Conservation (phyloP, 2,329 filamentous ascomycete species). For the Aspergillus candidus region DNA sequence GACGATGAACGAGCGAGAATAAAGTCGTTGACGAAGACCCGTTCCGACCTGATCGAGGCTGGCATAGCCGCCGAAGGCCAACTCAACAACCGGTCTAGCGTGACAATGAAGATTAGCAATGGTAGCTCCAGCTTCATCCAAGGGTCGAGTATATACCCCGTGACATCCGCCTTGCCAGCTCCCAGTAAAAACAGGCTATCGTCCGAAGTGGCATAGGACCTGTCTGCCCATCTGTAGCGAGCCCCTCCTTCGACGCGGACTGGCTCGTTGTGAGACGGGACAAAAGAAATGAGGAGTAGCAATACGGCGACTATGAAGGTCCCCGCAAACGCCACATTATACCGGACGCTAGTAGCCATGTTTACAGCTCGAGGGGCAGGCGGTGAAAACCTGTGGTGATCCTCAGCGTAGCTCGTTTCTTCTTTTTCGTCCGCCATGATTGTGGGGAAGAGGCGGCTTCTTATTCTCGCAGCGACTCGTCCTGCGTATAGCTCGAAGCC, state of each 20-base stretch:
- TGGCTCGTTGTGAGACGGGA: conserved; percentile 13
- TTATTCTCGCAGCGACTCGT: conserved; percentile 2
- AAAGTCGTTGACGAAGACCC: conserved; percentile 79
- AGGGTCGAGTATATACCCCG: conserved; percentile 45
- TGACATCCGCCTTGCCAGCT: conserved; percentile 67
- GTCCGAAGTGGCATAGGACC: conserved; percentile 14
- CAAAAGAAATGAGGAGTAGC: conserved; percentile 26
- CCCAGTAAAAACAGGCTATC: conserved; percentile 56
- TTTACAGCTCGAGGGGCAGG: conserved; percentile 1
- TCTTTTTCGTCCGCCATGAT: background rate
- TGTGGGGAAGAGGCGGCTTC: conserved; percentile 2
- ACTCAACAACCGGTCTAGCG: conserved; percentile 73
- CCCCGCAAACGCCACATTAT: conserved; percentile 21
- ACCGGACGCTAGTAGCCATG: conserved; percentile 25
- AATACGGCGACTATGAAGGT: conserved; percentile 23
- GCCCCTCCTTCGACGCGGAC: conserved; percentile 13
- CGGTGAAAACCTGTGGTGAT: background rate
- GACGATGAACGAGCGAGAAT: conserved; percentile 84
- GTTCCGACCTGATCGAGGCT: conserved; percentile 74
- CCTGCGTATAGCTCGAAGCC: conserved; percentile 2
- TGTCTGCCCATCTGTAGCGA: conserved; percentile 17
- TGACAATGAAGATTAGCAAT: background rate
- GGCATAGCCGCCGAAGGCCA: conserved; percentile 90
- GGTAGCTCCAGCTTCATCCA: too few relatives aligned
- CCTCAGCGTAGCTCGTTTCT: background rate